phyloP scores from a whole-genome alignment of 306 rosid species.

The Abrus pulchellus region DNA sequence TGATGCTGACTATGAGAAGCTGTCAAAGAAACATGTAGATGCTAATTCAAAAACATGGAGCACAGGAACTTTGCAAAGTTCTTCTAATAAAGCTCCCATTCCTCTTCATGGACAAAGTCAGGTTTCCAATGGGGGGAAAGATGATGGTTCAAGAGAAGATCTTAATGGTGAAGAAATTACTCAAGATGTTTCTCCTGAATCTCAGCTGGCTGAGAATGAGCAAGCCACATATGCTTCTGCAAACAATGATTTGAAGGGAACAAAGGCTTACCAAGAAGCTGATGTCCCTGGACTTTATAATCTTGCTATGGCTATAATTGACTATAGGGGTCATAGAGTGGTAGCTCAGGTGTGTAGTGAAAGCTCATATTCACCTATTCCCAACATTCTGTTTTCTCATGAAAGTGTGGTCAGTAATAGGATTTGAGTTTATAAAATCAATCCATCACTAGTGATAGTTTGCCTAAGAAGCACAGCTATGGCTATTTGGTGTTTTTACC shows the following conservation, averaged over 20 bases:
- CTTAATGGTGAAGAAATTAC: slow-evolving; percentile 58
- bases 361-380: slow-evolving; percentile 15
- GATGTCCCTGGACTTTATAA: slow-evolving; percentile 94
- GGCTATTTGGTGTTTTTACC: slow-evolving; percentile 10
- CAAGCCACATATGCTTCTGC: slow-evolving; percentile 99
- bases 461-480: slow-evolving; percentile 32
- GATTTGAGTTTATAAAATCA: slow-evolving; percentile 14
- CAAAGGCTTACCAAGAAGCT: slow-evolving; percentile 99
- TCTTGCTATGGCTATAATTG: slow-evolving; percentile 98
- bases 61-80: slow-evolving; percentile 51
- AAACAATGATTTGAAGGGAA: slow-evolving; percentile 98
- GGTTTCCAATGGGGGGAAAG: slow-evolving; percentile 70
- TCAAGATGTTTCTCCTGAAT: slow-evolving; percentile 63
- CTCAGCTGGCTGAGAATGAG: slow-evolving; percentile 88
- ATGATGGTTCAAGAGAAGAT: slow-evolving; percentile 55
- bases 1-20: slow-evolving; percentile 96
- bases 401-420: slow-evolving; percentile 7
- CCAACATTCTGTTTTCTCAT: slow-evolving; percentile 8
- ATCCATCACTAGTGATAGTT: neutral
- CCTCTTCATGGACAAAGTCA: slow-evolving; percentile 54
- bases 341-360: slow-evolving; percentile 91
- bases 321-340: slow-evolving; percentile 98
- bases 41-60: slow-evolving; percentile 56
- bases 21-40: slow-evolving; percentile 69
- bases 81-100: slow-evolving; percentile 61